phyloP scores from a whole-genome alignment of 2,329 filamentous ascomycete species.

The Colletotrichum karsti region DNA sequence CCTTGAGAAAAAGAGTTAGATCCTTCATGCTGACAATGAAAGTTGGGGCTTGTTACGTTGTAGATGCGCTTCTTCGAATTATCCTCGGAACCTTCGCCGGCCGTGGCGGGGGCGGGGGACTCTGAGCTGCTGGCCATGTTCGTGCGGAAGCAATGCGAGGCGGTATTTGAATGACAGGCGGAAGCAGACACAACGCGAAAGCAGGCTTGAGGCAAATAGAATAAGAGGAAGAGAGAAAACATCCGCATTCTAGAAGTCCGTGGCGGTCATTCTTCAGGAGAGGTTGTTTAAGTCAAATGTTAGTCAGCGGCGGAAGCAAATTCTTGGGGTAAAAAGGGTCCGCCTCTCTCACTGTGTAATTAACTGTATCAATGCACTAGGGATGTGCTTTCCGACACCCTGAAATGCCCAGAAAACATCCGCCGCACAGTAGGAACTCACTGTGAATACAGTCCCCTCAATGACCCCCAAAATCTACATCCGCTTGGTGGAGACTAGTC shows the following conservation, averaged over 20 bases:
- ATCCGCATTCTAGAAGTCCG: neutral
- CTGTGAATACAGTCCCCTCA: neutral
- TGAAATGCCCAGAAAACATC: too few species aligned
- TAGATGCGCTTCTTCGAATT: slow-evolving; percentile 20
- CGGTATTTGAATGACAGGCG: neutral
- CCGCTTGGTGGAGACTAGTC: neutral
- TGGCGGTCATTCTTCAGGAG: neutral
- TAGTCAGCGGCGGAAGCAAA: neutral
- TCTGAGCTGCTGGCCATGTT: neutral
- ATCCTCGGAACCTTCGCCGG: neutral
- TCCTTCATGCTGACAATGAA: too few species aligned
- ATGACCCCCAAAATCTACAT: neutral
- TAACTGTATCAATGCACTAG: too few species aligned
- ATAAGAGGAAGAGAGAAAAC: neutral
- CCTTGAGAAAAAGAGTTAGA: neutral
- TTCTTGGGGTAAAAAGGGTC: neutral
- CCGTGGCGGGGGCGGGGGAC: neutral
- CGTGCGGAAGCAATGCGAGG: too few species aligned
- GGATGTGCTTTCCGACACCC: too few species aligned
- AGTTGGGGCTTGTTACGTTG: neutral
- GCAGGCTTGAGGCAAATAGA: neutral
- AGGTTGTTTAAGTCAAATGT: too few species aligned
- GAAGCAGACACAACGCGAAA: neutral
- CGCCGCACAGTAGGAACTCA: too few species aligned
- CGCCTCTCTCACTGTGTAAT: neutral